These are phyloP conservation scores for Entomophthora muscae DNA, from an alignment of 371 early-diverging fungal genomes.

Conservation along the genomic window DNA sequence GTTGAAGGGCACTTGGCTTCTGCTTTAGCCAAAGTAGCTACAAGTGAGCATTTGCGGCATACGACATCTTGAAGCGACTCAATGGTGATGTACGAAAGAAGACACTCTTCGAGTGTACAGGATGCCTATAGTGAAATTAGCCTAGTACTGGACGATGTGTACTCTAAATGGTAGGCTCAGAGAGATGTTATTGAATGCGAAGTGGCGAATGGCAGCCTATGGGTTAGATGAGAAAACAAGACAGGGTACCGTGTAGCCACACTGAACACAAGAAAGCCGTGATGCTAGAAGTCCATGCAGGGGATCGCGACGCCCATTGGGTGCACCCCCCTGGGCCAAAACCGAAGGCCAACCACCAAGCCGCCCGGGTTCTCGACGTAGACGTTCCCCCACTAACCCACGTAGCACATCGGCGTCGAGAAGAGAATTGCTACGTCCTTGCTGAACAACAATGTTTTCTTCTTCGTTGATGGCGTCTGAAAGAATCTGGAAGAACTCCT, in stretches of 20 bases:
- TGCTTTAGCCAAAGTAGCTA: conserved; percentile 29
- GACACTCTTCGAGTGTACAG: conserved; percentile 44
- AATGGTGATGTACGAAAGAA: conserved; percentile 42
- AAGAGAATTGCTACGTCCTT: conserved; percentile 11
- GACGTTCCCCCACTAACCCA: conserved; percentile 5
- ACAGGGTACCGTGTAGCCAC: conserved; percentile 43
- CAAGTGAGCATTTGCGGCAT: conserved; percentile 52
- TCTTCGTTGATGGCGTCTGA: conserved; percentile 60
- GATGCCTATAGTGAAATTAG: conserved; percentile 15
- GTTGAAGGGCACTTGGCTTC: background rate
- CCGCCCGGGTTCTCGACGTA: conserved; percentile 5
- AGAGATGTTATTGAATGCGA: conserved; percentile 65
- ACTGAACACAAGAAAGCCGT: conserved; percentile 56
- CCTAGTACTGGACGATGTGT: conserved; percentile 11
- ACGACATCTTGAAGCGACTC: conserved; percentile 53
- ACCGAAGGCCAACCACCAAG: background rate
- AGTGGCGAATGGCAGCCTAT: conserved; percentile 55
- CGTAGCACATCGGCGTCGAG: conserved; percentile 12
- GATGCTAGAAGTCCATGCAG: conserved; percentile 56
- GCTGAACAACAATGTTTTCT: conserved; percentile 18
- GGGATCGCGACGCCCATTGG: conserved; percentile 25
- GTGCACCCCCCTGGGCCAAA: conserved; percentile 8
- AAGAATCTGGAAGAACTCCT: conserved; percentile 80
- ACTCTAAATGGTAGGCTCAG: conserved; percentile 44
- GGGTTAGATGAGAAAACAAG: background rate